Base-by-base conservation (phyloP, 2,329 filamentous ascomycete species). In the Zalaria sp. region DNA sequence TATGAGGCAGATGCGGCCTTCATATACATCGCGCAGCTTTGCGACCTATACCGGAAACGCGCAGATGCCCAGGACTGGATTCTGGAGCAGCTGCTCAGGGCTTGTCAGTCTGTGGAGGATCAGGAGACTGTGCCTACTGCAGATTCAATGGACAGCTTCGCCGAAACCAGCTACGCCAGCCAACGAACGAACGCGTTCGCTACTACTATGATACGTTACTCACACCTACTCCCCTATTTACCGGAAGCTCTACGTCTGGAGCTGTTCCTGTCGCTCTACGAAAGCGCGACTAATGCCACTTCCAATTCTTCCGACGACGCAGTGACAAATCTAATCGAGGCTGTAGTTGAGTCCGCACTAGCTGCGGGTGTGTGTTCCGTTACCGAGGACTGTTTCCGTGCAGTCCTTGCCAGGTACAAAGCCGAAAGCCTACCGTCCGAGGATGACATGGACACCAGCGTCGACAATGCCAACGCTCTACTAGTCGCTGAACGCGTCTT, bases 1-100 rank as follows among this genome's bases (percentile, higher is more conserved):
- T 18, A 3, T 3, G 43, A 34, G 27, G 39, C 36, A 7, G 35
- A 44, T 27, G 40, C 43, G 7, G 39, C 39, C 7, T 44, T 44
- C n/a, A 38, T 37, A 11, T 37, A 41, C 26, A 27, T 44, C n/a
- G 43, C 43, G 6, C 35, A 38, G 4, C 36, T 44, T 4, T 44
- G 43, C n/a, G 43, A 44, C 25, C 37, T 44, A 27, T 35, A 7
- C 29, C 29, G 29, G 29, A 7, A 7, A n/a, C 29, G 29, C 29
- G n/a, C 7, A 32, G 29, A 32, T n/a, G 29, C 7, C 29, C 7
- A 32, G 3, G 29, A 32, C 29, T n/a, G 7, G 7, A 32, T 32
- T 3, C 29, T 18, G 18, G 18, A 18, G 18, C 18, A 18, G 18
- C 18, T 18, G 2, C 18, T 18, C 18, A 18, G 18, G 18, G 18